Conservation (phyloP, 2,329 filamentous ascomycete genomes). For the Talaromyces verruculosus region DNA sequence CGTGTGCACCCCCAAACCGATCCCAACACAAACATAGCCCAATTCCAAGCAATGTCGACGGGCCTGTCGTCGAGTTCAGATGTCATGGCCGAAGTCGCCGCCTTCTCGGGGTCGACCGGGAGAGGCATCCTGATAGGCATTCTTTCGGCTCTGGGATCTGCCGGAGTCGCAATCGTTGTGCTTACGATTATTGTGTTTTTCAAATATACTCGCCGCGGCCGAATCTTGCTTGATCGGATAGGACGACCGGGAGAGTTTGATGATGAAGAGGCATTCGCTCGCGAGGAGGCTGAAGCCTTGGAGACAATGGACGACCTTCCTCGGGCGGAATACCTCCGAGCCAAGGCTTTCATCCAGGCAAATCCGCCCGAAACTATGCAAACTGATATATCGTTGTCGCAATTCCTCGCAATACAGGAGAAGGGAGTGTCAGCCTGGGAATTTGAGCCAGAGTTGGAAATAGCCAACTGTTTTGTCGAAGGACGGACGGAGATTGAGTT, state of each 20-base stretch:
- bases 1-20: slow-evolving; percentile 5
- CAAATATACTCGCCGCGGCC: slow-evolving; percentile 79
- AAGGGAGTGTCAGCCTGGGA: slow-evolving; percentile 99
- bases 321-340: slow-evolving; percentile 84
- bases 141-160: slow-evolving; percentile 89
- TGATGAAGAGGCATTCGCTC: slow-evolving; percentile 90
- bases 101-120: slow-evolving; percentile 56
- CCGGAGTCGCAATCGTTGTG: slow-evolving; percentile 76
- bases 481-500: slow-evolving; percentile 96
- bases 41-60: not conserved
- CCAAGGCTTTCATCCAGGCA: slow-evolving; percentile 91
- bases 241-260: slow-evolving; percentile 94
- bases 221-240: slow-evolving; percentile 91
- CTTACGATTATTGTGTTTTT: slow-evolving; percentile 89
- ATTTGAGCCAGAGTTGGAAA: slow-evolving; percentile 97
- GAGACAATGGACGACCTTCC: slow-evolving; percentile 95
- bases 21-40: not conserved
- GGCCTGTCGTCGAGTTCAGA: slow-evolving; percentile 2
- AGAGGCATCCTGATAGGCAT: slow-evolving; percentile 92
- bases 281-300: slow-evolving; percentile 91
- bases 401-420: slow-evolving; percentile 97
- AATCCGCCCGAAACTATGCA: slow-evolving; percentile 94
- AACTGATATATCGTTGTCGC: slow-evolving; percentile 95
- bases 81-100: slow-evolving; percentile 21
- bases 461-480: slow-evolving; percentile 98